A percentile compares a stretch with the other conserved stretches of the same genome.
phyloP scores from a whole-genome alignment of 2,329 filamentous ascomycete genomes.

The Fusarium temperatum region DNA sequence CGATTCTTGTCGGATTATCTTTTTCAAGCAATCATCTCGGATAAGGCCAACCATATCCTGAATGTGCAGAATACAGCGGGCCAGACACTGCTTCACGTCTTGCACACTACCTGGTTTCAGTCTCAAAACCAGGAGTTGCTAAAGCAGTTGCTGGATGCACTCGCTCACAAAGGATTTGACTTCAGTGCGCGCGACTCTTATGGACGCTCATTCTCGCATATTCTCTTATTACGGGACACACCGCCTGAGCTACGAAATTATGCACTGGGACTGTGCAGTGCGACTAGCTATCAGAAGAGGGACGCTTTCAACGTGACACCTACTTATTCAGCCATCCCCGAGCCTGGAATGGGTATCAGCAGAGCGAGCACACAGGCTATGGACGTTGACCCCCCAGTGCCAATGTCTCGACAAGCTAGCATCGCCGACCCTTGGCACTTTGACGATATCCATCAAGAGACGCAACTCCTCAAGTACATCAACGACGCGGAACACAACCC shows the following conservation, averaged over 20 bases:
- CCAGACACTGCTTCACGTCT: conserved; percentile 60
- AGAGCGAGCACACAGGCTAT: conserved; percentile 15
- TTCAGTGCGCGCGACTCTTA: conserved; percentile 57
- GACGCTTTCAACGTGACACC: conserved; percentile 59
- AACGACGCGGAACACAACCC: conserved; percentile 28
- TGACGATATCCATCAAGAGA: conserved; percentile 23
- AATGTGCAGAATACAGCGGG: conserved; percentile 52
- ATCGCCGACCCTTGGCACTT: neutral
- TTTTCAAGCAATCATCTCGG: conserved; percentile 36
- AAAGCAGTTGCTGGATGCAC: conserved; percentile 37
- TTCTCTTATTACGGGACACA: conserved; percentile 47
- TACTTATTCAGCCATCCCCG: neutral
- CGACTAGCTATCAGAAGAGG: conserved; percentile 48
- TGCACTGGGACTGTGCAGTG: conserved; percentile 43
- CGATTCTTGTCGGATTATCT: conserved; percentile 43
- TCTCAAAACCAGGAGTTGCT: conserved; percentile 38
- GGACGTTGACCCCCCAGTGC: conserved; percentile 39
- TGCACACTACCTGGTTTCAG: conserved; percentile 49
- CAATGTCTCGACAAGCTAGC: neutral
- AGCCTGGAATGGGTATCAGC: conserved; percentile 4
- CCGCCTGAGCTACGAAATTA: conserved; percentile 44
- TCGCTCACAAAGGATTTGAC: conserved; percentile 39
- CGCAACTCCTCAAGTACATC: conserved; percentile 37
- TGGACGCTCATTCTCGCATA: conserved; percentile 63
- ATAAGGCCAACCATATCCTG: conserved; percentile 32